Evolutionary conservation across 306 rosid species (phyloP).

Genomic region (Sphenostylis stenocarpa): DNA sequence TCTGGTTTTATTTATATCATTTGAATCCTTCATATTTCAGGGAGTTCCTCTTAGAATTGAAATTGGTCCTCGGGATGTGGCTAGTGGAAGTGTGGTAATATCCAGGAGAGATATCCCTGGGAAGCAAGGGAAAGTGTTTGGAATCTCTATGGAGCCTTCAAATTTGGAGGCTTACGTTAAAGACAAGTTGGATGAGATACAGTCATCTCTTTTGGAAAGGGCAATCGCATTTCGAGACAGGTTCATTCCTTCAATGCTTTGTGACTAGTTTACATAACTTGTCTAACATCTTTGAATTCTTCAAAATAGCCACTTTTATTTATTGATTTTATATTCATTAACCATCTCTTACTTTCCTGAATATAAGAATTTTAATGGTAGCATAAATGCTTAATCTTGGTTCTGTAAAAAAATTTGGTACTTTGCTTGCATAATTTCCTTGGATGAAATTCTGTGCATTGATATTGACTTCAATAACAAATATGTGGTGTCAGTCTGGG

Average conservation of each 20-base stretch:
- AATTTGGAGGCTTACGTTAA: slow-evolving; percentile 72
- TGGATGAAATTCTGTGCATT: background rate
- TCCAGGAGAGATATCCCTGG: slow-evolving; percentile 96
- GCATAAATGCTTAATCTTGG: background rate
- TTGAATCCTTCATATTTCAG: slow-evolving; percentile 46
- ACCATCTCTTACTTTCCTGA: slow-evolving; percentile 7
- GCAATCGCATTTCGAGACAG: slow-evolving; percentile 90
- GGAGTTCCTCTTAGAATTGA: slow-evolving; percentile 97
- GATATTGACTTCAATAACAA: background rate
- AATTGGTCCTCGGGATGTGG: slow-evolving; percentile 94
- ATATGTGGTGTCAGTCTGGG: background rate
- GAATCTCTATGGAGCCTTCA: slow-evolving; percentile 87
- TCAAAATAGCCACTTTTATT: background rate
- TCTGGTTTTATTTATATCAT: slow-evolving; percentile 13
- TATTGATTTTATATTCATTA: background rate
- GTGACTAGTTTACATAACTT: background rate
- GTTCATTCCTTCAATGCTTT: slow-evolving; percentile 36
- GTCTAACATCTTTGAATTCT: background rate
- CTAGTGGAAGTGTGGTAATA: slow-evolving; percentile 80
- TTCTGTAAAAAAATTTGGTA: background rate
- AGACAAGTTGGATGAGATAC: slow-evolving; percentile 84
- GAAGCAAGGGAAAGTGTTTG: slow-evolving; percentile 91
- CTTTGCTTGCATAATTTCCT: background rate
- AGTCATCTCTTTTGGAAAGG: slow-evolving; percentile 62
- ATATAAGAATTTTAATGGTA: background rate